These are phyloP conservation scores for Pythium dissimile DNA, from an alignment of 352 stramenopile species.

Conservation along the genomic window DNA sequence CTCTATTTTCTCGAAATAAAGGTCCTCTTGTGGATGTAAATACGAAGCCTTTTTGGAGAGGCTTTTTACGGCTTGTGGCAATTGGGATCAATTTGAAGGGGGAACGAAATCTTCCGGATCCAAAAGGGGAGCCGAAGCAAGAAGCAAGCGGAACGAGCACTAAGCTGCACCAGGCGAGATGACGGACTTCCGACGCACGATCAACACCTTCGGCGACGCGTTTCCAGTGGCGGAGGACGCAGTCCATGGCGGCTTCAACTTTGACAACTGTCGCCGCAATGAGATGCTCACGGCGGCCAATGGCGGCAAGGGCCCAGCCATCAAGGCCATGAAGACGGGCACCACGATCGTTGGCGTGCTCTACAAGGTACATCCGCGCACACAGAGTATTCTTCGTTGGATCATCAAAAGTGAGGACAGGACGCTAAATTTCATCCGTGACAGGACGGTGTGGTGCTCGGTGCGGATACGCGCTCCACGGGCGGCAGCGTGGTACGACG, in stretches of 20 bases:
- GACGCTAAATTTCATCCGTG: background rate
- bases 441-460: constrained; percentile 95
- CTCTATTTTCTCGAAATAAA: no score
- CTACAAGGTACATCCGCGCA: constrained; percentile 78
- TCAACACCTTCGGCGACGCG: constrained; percentile 73
- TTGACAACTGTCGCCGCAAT: constrained; percentile 93
- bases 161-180: constrained; percentile 24
- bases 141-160: constrained; percentile 8
- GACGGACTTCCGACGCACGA: constrained; percentile 81
- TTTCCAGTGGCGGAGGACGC: constrained; percentile 50
- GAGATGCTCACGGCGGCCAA: constrained; percentile 68
- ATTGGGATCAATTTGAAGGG: constrained; percentile 26
- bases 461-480: constrained; percentile 97
- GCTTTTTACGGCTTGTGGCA: constrained; percentile 14
- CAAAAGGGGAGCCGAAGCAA: constrained; percentile 9
- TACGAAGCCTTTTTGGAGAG: background rate
- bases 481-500: constrained; percentile 78
- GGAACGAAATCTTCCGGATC: constrained; percentile 27
- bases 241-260: constrained; percentile 85
- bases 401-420: background rate
- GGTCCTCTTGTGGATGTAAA: background rate
- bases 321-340: constrained; percentile 92
- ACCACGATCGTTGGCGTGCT: constrained; percentile 96
- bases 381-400: no score
- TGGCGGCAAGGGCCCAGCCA: constrained; percentile 49